These are phyloP conservation scores for Wallacemonas sp. DNA, from an alignment of 208 protist species.

Conservation along the genomic window DNA sequence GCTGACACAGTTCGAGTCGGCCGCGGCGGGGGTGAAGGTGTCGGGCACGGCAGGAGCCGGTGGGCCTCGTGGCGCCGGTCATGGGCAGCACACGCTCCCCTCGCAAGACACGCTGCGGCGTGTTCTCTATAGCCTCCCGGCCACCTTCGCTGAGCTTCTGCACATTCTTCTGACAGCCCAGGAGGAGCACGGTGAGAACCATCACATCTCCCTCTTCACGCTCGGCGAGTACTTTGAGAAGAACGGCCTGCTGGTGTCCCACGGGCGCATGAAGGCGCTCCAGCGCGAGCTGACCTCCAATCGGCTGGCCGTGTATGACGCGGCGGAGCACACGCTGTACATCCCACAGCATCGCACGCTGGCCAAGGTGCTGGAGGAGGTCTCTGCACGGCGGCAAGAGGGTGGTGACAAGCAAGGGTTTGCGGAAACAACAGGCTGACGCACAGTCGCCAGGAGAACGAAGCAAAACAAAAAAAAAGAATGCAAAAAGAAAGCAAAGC, in stretches of 20 bases:
- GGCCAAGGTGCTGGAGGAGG: slow-evolving; percentile 67
- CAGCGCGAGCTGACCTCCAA: slow-evolving; percentile 85
- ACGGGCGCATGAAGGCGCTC: slow-evolving; percentile 65
- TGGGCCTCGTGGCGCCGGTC: not conserved
- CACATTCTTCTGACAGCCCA: slow-evolving; percentile 64
- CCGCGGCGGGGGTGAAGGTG: slow-evolving; percentile 18
- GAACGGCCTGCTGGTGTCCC: slow-evolving; percentile 65
- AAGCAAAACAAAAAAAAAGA: too few relatives aligned
- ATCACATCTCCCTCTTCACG: slow-evolving; percentile 56
- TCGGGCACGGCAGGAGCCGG: slow-evolving; percentile 13
- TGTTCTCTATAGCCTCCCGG: slow-evolving; percentile 73
- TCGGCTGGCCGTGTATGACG: slow-evolving; percentile 73
- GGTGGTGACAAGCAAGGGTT: slow-evolving; percentile 15
- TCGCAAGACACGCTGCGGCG: slow-evolving; percentile 83
- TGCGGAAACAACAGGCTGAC: slow-evolving; percentile 12
- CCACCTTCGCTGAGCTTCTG: slow-evolving; percentile 63
- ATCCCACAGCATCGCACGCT: slow-evolving; percentile 69
- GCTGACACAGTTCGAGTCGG: slow-evolving; percentile 55
- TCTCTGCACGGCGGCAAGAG: slow-evolving; percentile 41
- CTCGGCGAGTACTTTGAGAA: slow-evolving; percentile 61
- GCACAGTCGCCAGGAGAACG: too few relatives aligned
- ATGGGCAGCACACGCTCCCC: slow-evolving; percentile 27
- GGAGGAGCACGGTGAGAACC: slow-evolving; percentile 64
- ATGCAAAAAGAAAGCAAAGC: not conserved
- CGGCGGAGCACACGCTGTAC: slow-evolving; percentile 70